Evolutionary conservation across 2,329 filamentous ascomycete genomes (phyloP).

Genomic region (Cordyceps farinosa): DNA sequence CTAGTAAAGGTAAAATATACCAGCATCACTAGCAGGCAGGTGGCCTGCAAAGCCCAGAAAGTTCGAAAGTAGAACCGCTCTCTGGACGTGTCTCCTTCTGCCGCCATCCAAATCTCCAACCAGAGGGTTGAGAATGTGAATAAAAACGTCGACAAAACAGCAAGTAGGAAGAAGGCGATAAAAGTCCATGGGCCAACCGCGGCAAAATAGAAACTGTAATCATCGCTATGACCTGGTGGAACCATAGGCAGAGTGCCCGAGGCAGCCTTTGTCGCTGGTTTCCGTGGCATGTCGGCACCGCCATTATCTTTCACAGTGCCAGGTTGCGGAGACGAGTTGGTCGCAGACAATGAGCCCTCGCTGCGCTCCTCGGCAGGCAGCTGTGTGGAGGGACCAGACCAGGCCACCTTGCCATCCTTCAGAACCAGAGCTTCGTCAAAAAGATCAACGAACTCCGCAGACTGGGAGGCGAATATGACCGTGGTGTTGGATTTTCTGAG

Average conservation of each 20-base stretch:
- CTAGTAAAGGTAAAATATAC: slow-evolving; percentile 7
- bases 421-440: background rate
- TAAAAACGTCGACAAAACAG: background rate
- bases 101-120: slow-evolving; percentile 9
- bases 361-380: background rate
- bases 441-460: background rate
- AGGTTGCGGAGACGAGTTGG: background rate
- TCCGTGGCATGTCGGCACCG: background rate
- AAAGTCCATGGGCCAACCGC: slow-evolving; percentile 1
- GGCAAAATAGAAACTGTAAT: slow-evolving; percentile 13
- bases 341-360: background rate
- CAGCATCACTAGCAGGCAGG: background rate
- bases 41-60: slow-evolving; percentile 7
- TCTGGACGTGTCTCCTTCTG: background rate
- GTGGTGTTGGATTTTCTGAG: slow-evolving; percentile 1
- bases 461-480: slow-evolving; percentile 5
- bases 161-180: background rate
- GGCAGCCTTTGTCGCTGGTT: background rate
- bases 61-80: slow-evolving; percentile 4
- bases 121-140: slow-evolving; percentile 5
- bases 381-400: background rate
- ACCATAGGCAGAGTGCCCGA: slow-evolving; percentile 5
- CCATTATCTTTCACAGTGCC: background rate
- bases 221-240: background rate
- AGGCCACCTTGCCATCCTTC: background rate